Evolutionary conservation across 1,139 yeast species (phyloP).

Genomic region (Debaryomycetaceae sp.): DNA sequence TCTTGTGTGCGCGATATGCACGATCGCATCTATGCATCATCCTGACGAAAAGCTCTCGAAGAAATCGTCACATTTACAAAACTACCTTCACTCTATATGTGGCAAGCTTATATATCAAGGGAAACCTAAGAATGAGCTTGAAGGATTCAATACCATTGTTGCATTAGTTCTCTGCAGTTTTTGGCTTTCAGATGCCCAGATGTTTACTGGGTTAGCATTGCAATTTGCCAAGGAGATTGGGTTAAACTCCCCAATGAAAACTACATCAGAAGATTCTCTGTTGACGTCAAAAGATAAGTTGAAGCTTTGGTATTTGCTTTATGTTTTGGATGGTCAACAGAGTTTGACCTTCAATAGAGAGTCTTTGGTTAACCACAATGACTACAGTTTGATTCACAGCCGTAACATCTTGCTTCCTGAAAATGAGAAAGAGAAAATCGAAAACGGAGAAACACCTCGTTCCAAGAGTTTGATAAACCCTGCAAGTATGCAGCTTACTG

Average conservation of each 20-base stretch:
- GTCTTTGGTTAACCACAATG: conserved; percentile 49
- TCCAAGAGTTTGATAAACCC: background rate
- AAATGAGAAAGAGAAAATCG: conserved; percentile 1
- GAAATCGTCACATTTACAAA: conserved; percentile 37
- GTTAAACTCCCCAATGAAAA: conserved; percentile 35
- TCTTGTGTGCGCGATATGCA: conserved; percentile 57
- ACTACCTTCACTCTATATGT: conserved; percentile 45
- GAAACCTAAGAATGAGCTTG: conserved; percentile 41
- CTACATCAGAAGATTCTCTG: conserved; percentile 7
- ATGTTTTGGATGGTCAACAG: conserved; percentile 68
- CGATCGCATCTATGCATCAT: conserved; percentile 64
- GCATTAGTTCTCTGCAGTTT: conserved; percentile 66
- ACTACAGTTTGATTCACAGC: conserved; percentile 41
- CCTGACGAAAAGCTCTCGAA: conserved; percentile 30
- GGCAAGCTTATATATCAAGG: conserved; percentile 43
- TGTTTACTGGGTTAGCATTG: conserved; percentile 65
- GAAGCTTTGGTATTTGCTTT: conserved; percentile 66
- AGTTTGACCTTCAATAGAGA: conserved; percentile 59
- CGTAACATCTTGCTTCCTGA: conserved; percentile 26
- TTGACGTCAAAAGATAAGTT: conserved; percentile 43
- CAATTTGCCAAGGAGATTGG: conserved; percentile 61
- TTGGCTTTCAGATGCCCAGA: conserved; percentile 64
- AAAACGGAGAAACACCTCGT: background rate
- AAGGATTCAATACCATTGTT: conserved; percentile 57
- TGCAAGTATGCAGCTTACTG: background rate